A percentile compares a stretch with the other conserved stretches of the same genome.
Conservation (phyloP, 371 early-diverging fungal genomes). For the Apophysomyces ossiformis region DNA sequence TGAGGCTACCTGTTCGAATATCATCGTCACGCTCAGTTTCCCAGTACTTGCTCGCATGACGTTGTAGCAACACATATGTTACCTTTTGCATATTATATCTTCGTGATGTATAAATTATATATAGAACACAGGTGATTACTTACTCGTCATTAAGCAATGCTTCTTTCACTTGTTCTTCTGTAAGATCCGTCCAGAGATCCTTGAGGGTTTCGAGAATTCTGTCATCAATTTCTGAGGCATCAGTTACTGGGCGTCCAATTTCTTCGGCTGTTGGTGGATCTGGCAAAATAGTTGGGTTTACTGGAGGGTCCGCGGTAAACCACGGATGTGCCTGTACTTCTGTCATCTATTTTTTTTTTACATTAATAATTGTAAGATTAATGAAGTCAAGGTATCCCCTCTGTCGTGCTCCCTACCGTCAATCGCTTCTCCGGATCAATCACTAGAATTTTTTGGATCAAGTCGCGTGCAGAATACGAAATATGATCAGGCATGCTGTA, state of each 20-base stretch:
- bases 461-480: slow-evolving; percentile 64
- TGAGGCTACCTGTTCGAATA: slow-evolving; percentile 31
- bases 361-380: too few species aligned
- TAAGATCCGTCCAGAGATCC: slow-evolving; percentile 49
- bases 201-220: slow-evolving; percentile 49
- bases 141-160: slow-evolving; percentile 50
- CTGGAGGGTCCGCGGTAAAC: slow-evolving; percentile 41
- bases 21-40: slow-evolving; percentile 49
- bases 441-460: slow-evolving; percentile 47
- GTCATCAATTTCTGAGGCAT: slow-evolving; percentile 45
- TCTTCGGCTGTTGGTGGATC: slow-evolving; percentile 47
- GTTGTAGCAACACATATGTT: slow-evolving; percentile 51
- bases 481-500: slow-evolving; percentile 70
- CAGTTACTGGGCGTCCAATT: slow-evolving; percentile 41
- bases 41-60: slow-evolving; percentile 52
- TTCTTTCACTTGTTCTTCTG: slow-evolving; percentile 35
- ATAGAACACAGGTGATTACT: neutral
- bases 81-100: slow-evolving; percentile 61
- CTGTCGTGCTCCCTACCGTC: slow-evolving; percentile 37
- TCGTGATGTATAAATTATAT: slow-evolving; percentile 1
- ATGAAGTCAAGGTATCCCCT: too few species aligned
- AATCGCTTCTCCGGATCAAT: slow-evolving; percentile 44
- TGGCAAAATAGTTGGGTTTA: slow-evolving; percentile 38
- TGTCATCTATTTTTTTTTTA: slow-evolving; percentile 37
- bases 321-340: slow-evolving; percentile 49